Base-by-base conservation (phyloP, 1,284 basidiomycete species). In the Ceratobasidium sp. region DNA sequence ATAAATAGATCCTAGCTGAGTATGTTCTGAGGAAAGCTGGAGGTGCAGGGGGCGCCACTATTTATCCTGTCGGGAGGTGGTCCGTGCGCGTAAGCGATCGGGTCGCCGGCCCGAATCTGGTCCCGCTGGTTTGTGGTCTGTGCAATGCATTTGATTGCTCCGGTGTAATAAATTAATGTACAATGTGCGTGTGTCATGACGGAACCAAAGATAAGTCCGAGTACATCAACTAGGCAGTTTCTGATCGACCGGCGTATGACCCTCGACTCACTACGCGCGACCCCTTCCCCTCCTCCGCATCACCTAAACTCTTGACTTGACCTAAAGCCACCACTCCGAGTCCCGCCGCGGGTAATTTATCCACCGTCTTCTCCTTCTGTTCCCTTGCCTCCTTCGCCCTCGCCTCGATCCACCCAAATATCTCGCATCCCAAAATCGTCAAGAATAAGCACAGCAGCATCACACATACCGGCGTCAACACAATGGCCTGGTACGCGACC, bases 1-100 rank as follows among this genome's bases (percentile, higher is more conserved):
- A 71, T 71, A 73, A 92, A 93, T 87, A 93, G 91, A 93, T 92
- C 91, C 91, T 92, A 88, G 87, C 86, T 91, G 91, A 93, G 91
- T 92, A 92, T 92, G 91, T 91, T 92, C 91, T 90, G 76, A 85
- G 79, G 88, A 86, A 85, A 69, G 8, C 17, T 81, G 80, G 75
- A 36, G 0, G 53, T 36, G 75, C 69, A 76, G 73, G 29, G 60
- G 76, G 0, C 14, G 50, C 2, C 33, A 77, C 76, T 9, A 81
- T 87, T 81, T 88, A 88, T 87, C 86, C 9, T 15, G 73, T 78
- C 74, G 0, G 7, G 36, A 5, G 27, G 1, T 83, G 85, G 85
- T 80, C 84, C 79, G 83, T 84, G 84, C 83, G 81, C 54, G 27
- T 33, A 53, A 48, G 41, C 54, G 41, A 29, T 41, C 63, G 73